Base-by-base conservation (phyloP, 768 basidiomycete genomes). In the Naematelia aurantialba region DNA sequence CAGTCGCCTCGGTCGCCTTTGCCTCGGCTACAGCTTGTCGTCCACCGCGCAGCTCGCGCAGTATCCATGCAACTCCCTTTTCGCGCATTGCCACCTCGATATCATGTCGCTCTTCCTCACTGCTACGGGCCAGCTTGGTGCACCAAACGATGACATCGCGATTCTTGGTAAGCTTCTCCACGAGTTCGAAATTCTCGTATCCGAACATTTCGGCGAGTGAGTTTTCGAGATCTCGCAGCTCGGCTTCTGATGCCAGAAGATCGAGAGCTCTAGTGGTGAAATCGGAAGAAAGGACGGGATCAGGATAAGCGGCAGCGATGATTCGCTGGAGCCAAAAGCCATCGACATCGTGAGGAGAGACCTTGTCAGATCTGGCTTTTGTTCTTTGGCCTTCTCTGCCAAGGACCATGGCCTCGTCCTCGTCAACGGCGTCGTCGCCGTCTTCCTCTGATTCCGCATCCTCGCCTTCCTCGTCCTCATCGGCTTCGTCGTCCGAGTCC, bases 261-360 rank as follows among this genome's bases (percentile, higher is more conserved):
- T 84, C 83, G 54, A 98, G 85, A 0, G 93, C 91, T 10, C 86
- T 79, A 0, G 87, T 80, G 0, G 96, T 89, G 69, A 98, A 93
- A 78, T 91, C 89, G 57, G 91, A 87, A 2, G 92, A 89, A 14
- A 91, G 96, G 69, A 91, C 87, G 1, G 96, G 89, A 73, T 99
- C 96, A 3, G 93, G 83, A 71, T 96, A 97, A 13, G 91, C 82
- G 72, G 90, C 86, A 0, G 89, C 85, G 52, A 98, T 86, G 59
- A 94, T 88, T 0, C 93, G 87, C 72, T 99, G 96, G 0, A 99
- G 90, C 93, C 93, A 99, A 85, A 98, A 98, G 25, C 85, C 94
- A 75, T 99, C 94, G 69, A 99, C 86, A 52, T 86, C 83, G 62
- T 96, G 91, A 0, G 92, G 91, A 0, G 91, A 87, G 42, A 98